Conservation (phyloP, 1,284 basidiomycete species). For the Cutaneotrichosporon spelunceum region DNA sequence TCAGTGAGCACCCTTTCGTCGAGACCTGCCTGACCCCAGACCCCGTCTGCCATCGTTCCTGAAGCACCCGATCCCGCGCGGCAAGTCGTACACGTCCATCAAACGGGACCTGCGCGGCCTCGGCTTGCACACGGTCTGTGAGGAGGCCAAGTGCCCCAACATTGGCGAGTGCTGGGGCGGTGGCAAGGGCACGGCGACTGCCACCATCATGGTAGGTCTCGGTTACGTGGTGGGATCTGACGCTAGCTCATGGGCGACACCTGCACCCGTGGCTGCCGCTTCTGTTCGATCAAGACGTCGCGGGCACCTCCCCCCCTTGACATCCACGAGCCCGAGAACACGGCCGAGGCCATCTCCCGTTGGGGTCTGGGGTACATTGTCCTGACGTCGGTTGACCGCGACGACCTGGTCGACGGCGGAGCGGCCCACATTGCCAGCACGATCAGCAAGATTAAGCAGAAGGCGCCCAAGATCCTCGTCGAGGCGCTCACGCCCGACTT, state of each 20-base stretch:
- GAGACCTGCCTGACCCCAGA: conserved; percentile 53
- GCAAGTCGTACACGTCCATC: conserved; percentile 82
- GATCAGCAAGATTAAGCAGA: conserved; percentile 91
- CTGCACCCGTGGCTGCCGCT: conserved; percentile 95
- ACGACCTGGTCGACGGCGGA: conserved; percentile 91
- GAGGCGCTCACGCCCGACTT: conserved; percentile 98
- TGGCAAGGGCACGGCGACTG: conserved; percentile 80
- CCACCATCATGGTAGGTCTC: conserved; percentile 83
- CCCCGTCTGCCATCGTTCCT: conserved; percentile 86
- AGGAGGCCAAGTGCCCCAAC: conserved; percentile 98
- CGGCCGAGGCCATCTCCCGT: conserved; percentile 93
- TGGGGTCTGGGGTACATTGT: conserved; percentile 99
- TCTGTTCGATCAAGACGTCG: conserved; percentile 97
- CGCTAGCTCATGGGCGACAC: conserved; percentile 96
- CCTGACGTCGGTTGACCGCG: conserved; percentile 91
- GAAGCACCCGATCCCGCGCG: conserved; percentile 90
- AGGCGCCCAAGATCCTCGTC: conserved; percentile 91
- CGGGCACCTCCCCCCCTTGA: conserved; percentile 83
- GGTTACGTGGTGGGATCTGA: not conserved
- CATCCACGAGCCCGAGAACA: conserved; percentile 95
- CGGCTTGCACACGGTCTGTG: conserved; percentile 91
- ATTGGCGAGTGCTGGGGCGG: conserved; percentile 99
- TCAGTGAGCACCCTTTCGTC: conserved; percentile 56
- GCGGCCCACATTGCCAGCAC: conserved; percentile 92
- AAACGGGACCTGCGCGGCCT: conserved; percentile 93